Base-by-base conservation (phyloP, 352 stramenopile species). In the Globisporangium echinulatum region DNA sequence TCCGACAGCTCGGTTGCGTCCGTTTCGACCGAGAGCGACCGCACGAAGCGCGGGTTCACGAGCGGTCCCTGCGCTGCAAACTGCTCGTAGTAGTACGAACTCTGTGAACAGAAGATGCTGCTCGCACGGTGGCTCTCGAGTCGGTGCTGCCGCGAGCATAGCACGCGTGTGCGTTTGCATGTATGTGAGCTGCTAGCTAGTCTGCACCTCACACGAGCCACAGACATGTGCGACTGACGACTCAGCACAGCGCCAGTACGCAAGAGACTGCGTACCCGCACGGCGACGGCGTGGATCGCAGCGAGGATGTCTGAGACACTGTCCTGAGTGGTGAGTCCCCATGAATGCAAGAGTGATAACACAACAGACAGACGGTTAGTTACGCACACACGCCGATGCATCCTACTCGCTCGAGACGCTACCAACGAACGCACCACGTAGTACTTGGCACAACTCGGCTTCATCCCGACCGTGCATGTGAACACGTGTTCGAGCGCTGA, bases 391-490 rank as follows among this genome's bases (percentile, higher is more conserved):
- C 25, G 25, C 25, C 3, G 25, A 33, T 33, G 25, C 25, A 33
- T 33, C 25, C 25, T 33, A 33, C 25, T 33, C 25, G 25, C 25
- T 33, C 25, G 25, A 33, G 25, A 33, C 25, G 25, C 25, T 33
- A 33, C 25, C 25, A 33, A 33, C 3, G 1, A 6, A 68, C 72
- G 43, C 63, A 90, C 80, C 58, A 99, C 74, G 66, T 98, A 99
- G 63, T 82, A 97, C 46, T 96, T 87, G n/a, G 97, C 97, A 48
- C 82, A 84, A 66, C 89, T 98, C 1, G 96, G 97, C 66, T 99
- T 99, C 77, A 98, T 98, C 1, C 97, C 97, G 3, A 99, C 94
- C 0, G 96, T 99, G 61, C 88, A 96, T 0, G 96, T 98, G 58
- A 97, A 90, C 6, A 94, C 72, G 57, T 95, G 64, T 55, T 81